A percentile compares a stretch with the other conserved stretches of the same genome.
Conservation (phyloP, 2,329 filamentous ascomycete species). For the Orbilia brochopaga region DNA sequence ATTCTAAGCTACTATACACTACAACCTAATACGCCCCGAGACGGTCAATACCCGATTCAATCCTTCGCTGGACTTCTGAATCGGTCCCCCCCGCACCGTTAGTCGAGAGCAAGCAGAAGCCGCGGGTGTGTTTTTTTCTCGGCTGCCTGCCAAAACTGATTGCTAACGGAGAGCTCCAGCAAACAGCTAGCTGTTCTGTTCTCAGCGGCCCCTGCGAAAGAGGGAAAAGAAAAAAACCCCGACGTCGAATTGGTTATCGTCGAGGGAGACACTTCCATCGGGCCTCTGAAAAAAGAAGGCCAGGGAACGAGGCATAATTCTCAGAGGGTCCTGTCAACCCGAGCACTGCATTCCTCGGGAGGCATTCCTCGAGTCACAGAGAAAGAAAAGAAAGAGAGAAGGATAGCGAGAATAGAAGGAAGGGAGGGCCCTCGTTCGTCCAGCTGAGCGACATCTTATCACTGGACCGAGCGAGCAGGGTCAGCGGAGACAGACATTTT, state of each 20-base stretch:
- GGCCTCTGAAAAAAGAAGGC: slow-evolving; percentile 22
- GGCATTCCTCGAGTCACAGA: slow-evolving; percentile 25
- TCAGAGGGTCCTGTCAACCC: slow-evolving; percentile 35
- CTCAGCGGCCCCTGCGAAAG: neutral
- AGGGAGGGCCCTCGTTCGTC: slow-evolving; percentile 24
- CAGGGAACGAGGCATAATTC: slow-evolving; percentile 29
- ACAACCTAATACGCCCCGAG: no score
- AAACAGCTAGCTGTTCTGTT: slow-evolving; percentile 19
- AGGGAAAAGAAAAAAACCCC: slow-evolving; percentile 1
- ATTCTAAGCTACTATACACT: no score
- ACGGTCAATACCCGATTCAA: slow-evolving; percentile 28
- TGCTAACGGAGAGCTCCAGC: slow-evolving; percentile 22
- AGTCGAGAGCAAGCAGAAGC: slow-evolving; percentile 19
- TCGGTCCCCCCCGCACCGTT: slow-evolving; percentile 15
- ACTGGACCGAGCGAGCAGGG: slow-evolving; percentile 18
- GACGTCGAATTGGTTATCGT: slow-evolving; percentile 3
- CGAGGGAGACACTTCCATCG: slow-evolving; percentile 4
- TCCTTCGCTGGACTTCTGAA: slow-evolving; percentile 50
- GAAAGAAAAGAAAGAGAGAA: slow-evolving; percentile 13
- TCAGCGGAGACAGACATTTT: neutral
- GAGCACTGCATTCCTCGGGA: slow-evolving; percentile 27
- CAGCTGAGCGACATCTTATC: slow-evolving; percentile 28
- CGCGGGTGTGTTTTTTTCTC: slow-evolving; percentile 15
- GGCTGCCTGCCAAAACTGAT: slow-evolving; percentile 21
- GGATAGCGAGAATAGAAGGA: no score